phyloP scores from a whole-genome alignment of 208 protist genomes.

The Leptomonas pyrrhocoris region DNA sequence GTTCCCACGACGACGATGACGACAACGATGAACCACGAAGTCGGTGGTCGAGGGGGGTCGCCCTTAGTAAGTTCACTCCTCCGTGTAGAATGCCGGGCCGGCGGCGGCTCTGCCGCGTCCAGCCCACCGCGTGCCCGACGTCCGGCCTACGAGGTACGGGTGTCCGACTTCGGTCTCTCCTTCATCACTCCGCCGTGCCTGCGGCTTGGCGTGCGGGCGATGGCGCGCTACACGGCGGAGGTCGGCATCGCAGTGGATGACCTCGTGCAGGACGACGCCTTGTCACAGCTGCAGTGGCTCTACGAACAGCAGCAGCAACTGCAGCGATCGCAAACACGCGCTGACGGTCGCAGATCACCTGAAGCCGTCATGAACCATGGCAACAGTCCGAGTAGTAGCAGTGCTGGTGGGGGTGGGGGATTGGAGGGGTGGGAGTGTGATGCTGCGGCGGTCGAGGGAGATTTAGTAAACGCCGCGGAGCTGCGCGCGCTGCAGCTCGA shows the following conservation, averaged over 20 bases:
- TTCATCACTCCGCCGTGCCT: conserved; percentile 49
- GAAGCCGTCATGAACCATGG: not conserved
- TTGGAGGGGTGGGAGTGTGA: not conserved
- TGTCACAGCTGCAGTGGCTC: conserved; percentile 30
- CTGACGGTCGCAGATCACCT: not conserved
- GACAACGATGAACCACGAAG: not conserved
- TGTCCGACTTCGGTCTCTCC: conserved; percentile 51
- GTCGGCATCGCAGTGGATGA: conserved; percentile 23
- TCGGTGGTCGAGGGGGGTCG: no score
- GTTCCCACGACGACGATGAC: no score
- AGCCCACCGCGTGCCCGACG: not conserved
- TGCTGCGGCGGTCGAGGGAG: conserved; percentile 3
- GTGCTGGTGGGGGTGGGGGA: not conserved
- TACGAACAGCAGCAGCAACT: conserved; percentile 22
- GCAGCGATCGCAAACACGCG: not conserved
- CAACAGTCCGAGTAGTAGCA: not conserved
- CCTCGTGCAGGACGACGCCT: conserved; percentile 22
- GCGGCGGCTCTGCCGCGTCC: not conserved
- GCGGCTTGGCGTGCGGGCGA: conserved; percentile 30
- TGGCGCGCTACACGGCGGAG: conserved; percentile 18
- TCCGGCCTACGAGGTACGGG: conserved; percentile 41
- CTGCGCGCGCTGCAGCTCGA: conserved; percentile 17
- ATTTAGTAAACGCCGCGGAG: conserved; percentile 16
- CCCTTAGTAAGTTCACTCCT: no score
- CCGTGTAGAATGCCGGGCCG: no score